Base-by-base conservation (phyloP, 768 basidiomycete genomes). In the Solioccasus polychromus region DNA sequence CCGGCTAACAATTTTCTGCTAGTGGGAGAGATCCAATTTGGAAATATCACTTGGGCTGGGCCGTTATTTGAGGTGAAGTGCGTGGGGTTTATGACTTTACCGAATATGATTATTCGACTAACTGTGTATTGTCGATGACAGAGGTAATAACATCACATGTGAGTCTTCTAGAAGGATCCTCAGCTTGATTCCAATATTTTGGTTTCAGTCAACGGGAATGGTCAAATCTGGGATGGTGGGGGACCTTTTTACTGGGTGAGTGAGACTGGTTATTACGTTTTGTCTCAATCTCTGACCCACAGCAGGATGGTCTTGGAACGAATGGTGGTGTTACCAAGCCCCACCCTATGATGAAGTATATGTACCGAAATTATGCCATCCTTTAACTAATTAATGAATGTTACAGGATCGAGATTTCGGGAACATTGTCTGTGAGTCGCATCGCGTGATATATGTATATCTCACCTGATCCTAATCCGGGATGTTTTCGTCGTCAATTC, bases 1-100 rank as follows among this genome's bases (percentile, higher is more conserved):
- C 3, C 15, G 10, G 30, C 12, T 4, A 22, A 30, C 42, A 28
- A 48, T 26, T 39, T 22, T 17, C 34, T 23, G 29, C n/a, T 24
- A 83, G 79, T 70, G 49, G 83, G 83, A 15, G 74, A 84, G 25
- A 71, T 85, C 36, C 52, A 60, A 19, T 85, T 86, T 57, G 80
- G 74, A 8, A 75, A 74, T 38, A 9, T 57, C 42, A 73, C 55
- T 31, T 81, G 79, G 80, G 64, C 56, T 0, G 81, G 80, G 9
- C 80, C 77, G 10, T 63, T 82, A 31, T 79, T 83, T 57, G 60
- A 68, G 25, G 79, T 79, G 50, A 31, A 63, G 57, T 17, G 31
- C 20, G 17, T 35, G 11, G 14, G 14, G 12, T 8, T 8, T 29
- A n/a, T n/a, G n/a, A n/a, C n/a, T n/a, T n/a, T n/a, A n/a, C n/a